Conservation (phyloP, 2,329 filamentous ascomycete species). For the Curvularia lunata region DNA sequence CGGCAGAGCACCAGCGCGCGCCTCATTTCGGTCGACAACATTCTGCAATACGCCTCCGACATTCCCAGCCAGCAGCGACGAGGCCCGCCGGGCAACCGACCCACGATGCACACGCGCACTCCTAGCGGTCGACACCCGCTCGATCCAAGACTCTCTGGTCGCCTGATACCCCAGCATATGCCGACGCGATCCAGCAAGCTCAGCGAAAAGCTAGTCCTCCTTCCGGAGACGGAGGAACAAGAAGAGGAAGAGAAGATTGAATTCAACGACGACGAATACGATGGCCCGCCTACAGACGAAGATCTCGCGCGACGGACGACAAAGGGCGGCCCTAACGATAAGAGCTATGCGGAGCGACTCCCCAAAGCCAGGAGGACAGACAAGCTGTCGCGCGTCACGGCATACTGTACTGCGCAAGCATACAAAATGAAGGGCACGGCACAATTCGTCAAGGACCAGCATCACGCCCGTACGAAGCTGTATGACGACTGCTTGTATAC, state of each 20-base stretch:
- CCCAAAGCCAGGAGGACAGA: slow-evolving; percentile 87
- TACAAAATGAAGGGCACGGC: slow-evolving; percentile 91
- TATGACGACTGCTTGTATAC: slow-evolving; percentile 98
- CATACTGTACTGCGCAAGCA: slow-evolving; percentile 93
- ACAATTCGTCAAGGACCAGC: slow-evolving; percentile 83
- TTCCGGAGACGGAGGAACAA: slow-evolving; percentile 76
- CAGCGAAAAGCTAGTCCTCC: slow-evolving; percentile 93
- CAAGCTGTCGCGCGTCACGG: slow-evolving; percentile 87
- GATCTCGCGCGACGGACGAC: slow-evolving; percentile 68
- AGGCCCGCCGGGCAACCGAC: slow-evolving; percentile 65
- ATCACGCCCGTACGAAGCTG: slow-evolving; percentile 90
- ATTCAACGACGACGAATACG: slow-evolving; percentile 62
- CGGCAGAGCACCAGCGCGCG: slow-evolving; percentile 55
- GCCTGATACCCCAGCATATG: slow-evolving; percentile 66
- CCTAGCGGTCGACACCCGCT: slow-evolving; percentile 59
- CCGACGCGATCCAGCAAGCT: slow-evolving; percentile 91
- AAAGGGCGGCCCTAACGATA: slow-evolving; percentile 70
- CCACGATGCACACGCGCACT: slow-evolving; percentile 56
- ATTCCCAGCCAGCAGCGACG: slow-evolving; percentile 94
- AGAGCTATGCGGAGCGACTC: slow-evolving; percentile 91
- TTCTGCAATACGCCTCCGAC: slow-evolving; percentile 91
- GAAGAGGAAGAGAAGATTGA: slow-evolving; percentile 62
- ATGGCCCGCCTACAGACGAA: slow-evolving; percentile 70
- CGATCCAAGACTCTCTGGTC: slow-evolving; percentile 62
- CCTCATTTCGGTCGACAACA: slow-evolving; percentile 87